A percentile compares a stretch with the other conserved stretches of the same genome.
Conservation (phyloP, 192 early-diverging fungal species). For the Coemansia sp. region DNA sequence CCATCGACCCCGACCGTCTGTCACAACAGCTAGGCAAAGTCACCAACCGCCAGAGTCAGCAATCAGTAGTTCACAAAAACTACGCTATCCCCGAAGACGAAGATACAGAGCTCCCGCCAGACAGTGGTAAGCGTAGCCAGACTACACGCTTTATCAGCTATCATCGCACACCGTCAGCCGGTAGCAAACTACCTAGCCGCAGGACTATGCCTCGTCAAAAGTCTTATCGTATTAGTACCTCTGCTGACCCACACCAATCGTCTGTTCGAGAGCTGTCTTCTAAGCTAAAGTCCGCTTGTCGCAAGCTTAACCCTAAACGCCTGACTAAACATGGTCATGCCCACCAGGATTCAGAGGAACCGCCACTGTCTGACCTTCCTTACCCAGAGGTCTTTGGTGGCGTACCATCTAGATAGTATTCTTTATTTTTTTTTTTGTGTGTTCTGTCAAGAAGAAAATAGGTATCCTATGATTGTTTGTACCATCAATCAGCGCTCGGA, state of each 20-base stretch:
- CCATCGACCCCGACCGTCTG: constrained; percentile 35
- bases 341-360: neutral
- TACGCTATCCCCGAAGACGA: constrained; percentile 49
- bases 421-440: neutral
- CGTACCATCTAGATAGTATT: neutral
- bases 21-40: constrained; percentile 40
- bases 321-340: constrained; percentile 17
- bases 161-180: neutral
- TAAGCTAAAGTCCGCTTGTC: constrained; percentile 51
- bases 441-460: neutral
- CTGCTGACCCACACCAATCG: constrained; percentile 16
- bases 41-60: constrained; percentile 42
- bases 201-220: constrained; percentile 11
- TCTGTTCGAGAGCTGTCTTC: constrained; percentile 47
- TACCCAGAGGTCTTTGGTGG: neutral
- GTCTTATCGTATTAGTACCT: constrained; percentile 24
- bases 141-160: neutral
- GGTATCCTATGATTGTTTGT: neutral
- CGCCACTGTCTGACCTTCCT: neutral
- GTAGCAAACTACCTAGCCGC: neutral
- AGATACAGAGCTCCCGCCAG: neutral
- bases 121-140: neutral
- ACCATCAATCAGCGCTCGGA: neutral
- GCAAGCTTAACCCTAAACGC: constrained; percentile 49
- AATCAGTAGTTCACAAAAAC: constrained; percentile 45